A percentile compares a stretch with the other conserved stretches of the same genome.
These are phyloP conservation scores for Tricholoma matsutake DNA, from an alignment of 768 basidiomycete genomes.

Conservation along the genomic window DNA sequence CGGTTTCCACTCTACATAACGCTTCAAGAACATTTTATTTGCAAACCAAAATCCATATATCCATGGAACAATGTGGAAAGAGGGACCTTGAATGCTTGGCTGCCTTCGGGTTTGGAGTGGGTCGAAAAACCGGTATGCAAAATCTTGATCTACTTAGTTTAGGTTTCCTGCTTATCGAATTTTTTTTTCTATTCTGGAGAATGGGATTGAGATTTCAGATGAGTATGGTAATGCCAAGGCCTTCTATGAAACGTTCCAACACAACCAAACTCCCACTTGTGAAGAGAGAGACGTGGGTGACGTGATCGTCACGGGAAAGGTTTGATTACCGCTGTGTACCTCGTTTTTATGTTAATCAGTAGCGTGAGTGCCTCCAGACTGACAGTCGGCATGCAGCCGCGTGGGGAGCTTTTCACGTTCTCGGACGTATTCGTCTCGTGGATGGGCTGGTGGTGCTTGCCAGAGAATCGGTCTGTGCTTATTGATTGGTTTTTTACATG, in stretches of 20 bases:
- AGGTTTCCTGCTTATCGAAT: constrained; percentile 44
- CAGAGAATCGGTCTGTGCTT: constrained; percentile 45
- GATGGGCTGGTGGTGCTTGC: constrained; percentile 59
- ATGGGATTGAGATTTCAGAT: constrained; percentile 42
- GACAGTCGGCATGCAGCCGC: constrained; percentile 43
- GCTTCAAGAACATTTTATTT: constrained; percentile 47
- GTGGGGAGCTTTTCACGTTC: constrained; percentile 55
- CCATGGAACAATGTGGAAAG: constrained; percentile 32
- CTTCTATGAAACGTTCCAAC: constrained; percentile 36
- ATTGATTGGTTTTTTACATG: not conserved
- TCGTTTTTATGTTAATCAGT: not conserved
- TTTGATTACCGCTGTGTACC: constrained; percentile 21
- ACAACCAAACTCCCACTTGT: constrained; percentile 14
- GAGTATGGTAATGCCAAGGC: constrained; percentile 32
- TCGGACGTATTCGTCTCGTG: constrained; percentile 54
- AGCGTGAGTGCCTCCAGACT: constrained; percentile 31
- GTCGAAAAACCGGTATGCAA: constrained; percentile 42
- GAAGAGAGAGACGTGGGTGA: constrained; percentile 33
- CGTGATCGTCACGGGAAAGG: constrained; percentile 53
- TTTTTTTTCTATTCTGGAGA: constrained; percentile 45
- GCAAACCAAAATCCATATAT: constrained; percentile 28
- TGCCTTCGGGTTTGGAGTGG: constrained; percentile 39
- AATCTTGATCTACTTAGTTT: constrained; percentile 45
- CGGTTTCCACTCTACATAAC: constrained; percentile 47
- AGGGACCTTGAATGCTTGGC: constrained; percentile 43